Conservation (phyloP, 2,329 filamentous ascomycete species). For the Dactylellina leptospora region DNA sequence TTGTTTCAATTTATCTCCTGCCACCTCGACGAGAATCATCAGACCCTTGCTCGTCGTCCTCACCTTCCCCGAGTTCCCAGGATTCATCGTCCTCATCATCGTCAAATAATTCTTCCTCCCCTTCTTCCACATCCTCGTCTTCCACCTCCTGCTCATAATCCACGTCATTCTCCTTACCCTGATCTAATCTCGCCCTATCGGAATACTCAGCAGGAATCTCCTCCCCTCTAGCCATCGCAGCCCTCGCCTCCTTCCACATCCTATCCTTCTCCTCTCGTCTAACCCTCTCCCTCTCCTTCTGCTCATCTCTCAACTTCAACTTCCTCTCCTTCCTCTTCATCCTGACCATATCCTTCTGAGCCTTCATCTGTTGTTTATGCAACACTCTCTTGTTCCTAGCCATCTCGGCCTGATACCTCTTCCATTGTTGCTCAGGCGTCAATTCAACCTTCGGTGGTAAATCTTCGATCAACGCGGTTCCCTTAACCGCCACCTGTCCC, state of each 20-base stretch:
- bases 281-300: constrained; percentile 32
- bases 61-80: too few relatives aligned
- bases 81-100: constrained; percentile 15
- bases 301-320: constrained; percentile 26
- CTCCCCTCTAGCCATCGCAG: constrained; percentile 9
- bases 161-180: constrained; percentile 35
- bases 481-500: constrained; percentile 30
- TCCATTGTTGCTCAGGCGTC: constrained; percentile 49
- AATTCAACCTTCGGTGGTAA: constrained; percentile 29
- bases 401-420: constrained; percentile 47
- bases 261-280: constrained; percentile 29
- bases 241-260: constrained; percentile 27
- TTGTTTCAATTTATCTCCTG: too few relatives aligned
- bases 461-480: constrained; percentile 42
- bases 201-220: not conserved
- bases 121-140: constrained; percentile 70
- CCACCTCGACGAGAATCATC: too few relatives aligned
- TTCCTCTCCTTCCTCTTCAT: constrained; percentile 34
- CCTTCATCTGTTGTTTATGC: constrained; percentile 37
- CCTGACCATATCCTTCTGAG: constrained; percentile 24
- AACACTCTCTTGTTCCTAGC: constrained; percentile 35
- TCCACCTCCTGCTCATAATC: constrained; percentile 60
- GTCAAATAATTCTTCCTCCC: constrained; percentile 68
- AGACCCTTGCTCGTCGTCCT: too few relatives aligned
- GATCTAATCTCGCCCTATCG: not conserved